Evolutionary conservation across 108 stramenopile genomes (phyloP), one percentile per base, ranked within the genome.

Genomic region (Mediolabrus comicus): DNA sequence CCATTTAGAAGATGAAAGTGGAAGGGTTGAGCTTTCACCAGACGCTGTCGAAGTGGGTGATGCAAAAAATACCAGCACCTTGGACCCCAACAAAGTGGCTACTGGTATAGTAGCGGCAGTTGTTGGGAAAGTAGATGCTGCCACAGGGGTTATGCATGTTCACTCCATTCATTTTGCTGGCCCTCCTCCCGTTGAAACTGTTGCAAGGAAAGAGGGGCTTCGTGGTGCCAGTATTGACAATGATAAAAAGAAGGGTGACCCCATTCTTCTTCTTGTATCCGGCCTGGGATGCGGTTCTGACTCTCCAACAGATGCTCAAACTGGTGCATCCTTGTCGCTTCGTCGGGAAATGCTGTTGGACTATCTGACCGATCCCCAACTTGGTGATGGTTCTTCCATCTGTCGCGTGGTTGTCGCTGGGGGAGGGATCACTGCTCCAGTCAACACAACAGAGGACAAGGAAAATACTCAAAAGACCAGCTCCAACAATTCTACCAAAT

Each of bases 1-100:
- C 24, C 79, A 81, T 62, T 58, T 95, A 59, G 94, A 95, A 78
- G 93, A 95, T 71, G 89, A 91, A 53, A 84, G 81, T 62, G 94
- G 94, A 13, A 87, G 94, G 38, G 90, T 91, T 12, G 77, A 68
- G 62, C 68, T 89, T 31, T 14, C 52, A 33, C 35, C 79, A 7
- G 77, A 75, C 25, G 65, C 7, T 10, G 49, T 12, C 25, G 59
- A 1, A 26, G 59, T 32, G 9, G 59, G 41, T 24, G 72, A 67
- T 24, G 46, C 34, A 31, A 41, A 62, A 25, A 35, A 63, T 63
- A 33, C 29, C 28, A 43, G 60, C 19, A 39, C 49, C 11, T 54
- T 77, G 53, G 76, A 70, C 43, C 63, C 76, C 1, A 80, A 89
- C 60, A 51, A 74, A 19, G 77, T 81, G 27, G 79, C 73, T 17